phyloP scores from a whole-genome alignment of 768 basidiomycete genomes.

The Dacryopinax spathularia region DNA sequence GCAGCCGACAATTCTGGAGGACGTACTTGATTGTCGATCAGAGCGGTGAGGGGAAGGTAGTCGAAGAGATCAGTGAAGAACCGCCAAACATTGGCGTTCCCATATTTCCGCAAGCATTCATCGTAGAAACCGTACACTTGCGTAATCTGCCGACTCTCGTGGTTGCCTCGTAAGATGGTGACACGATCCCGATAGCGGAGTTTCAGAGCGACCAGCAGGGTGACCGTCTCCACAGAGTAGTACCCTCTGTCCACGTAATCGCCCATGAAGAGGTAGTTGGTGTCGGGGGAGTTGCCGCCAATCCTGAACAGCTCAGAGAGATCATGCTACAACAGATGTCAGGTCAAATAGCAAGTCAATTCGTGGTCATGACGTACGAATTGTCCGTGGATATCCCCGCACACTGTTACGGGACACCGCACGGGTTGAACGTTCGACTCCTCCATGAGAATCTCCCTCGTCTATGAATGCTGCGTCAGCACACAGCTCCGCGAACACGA shows the following conservation, averaged over 20 bases:
- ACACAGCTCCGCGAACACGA: background rate
- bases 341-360: slow-evolving; percentile 10
- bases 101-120: slow-evolving; percentile 98
- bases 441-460: slow-evolving; percentile 95
- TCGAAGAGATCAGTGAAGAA: slow-evolving; percentile 98
- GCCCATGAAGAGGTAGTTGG: slow-evolving; percentile 99
- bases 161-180: slow-evolving; percentile 94
- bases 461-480: slow-evolving; percentile 34
- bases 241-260: slow-evolving; percentile 99
- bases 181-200: slow-evolving; percentile 95
- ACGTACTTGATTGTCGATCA: slow-evolving; percentile 98
- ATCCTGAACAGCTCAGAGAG: slow-evolving; percentile 97
- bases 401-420: slow-evolving; percentile 95
- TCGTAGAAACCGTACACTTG: slow-evolving; percentile 99
- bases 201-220: slow-evolving; percentile 91
- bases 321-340: slow-evolving; percentile 60
- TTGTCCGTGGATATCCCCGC: slow-evolving; percentile 99
- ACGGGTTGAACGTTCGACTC: slow-evolving; percentile 99
- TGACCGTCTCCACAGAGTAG: slow-evolving; percentile 98
- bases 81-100: slow-evolving; percentile 98
- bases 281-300: slow-evolving; percentile 96
- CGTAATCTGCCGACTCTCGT: slow-evolving; percentile 98
- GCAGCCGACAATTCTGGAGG: slow-evolving; percentile 6
- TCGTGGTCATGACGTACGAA: slow-evolving; percentile 55
- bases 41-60: slow-evolving; percentile 88